Evolutionary conservation across 768 basidiomycete species (phyloP).

Genomic region (Strobilomyces confusus): DNA sequence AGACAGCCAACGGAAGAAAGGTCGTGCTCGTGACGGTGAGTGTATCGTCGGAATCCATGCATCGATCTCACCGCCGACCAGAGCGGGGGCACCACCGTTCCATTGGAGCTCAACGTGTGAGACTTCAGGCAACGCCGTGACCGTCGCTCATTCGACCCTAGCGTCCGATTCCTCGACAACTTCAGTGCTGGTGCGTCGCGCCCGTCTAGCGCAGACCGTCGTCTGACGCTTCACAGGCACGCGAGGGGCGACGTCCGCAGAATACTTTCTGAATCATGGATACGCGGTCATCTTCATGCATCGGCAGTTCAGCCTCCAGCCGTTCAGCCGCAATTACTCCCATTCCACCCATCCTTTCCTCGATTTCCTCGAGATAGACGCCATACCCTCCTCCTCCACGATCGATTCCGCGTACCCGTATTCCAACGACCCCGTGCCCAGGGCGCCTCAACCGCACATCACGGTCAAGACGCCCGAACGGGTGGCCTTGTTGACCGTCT

Average conservation of each 20-base stretch:
- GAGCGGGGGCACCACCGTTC: constrained; percentile 99
- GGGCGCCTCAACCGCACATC: constrained; percentile 43
- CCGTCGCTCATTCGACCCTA: constrained; percentile 34
- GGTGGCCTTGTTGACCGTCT: constrained; percentile 61
- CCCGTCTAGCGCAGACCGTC: background rate
- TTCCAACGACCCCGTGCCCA: constrained; percentile 29
- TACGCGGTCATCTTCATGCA: constrained; percentile 99
- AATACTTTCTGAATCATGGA: constrained; percentile 90
- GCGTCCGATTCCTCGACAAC: constrained; percentile 97
- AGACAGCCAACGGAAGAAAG: constrained; percentile 58
- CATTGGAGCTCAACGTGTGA: constrained; percentile 98
- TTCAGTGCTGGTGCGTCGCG: constrained; percentile 83
- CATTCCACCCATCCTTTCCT: constrained; percentile 98
- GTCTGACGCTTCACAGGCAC: constrained; percentile 57
- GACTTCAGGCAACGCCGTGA: constrained; percentile 27
- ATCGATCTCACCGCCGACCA: constrained; percentile 31
- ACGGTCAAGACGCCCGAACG: constrained; percentile 66
- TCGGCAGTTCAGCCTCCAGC: constrained; percentile 94
- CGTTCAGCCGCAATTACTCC: constrained; percentile 96
- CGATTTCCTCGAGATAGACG: constrained; percentile 79
- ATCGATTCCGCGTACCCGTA: constrained; percentile 17
- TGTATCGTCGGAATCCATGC: constrained; percentile 9
- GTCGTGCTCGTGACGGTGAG: constrained; percentile 94
- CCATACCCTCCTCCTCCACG: constrained; percentile 16
- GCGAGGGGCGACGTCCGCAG: constrained; percentile 94